Base-by-base conservation (phyloP, 371 early-diverging fungal species). In the Rhizopus arrhizus region DNA sequence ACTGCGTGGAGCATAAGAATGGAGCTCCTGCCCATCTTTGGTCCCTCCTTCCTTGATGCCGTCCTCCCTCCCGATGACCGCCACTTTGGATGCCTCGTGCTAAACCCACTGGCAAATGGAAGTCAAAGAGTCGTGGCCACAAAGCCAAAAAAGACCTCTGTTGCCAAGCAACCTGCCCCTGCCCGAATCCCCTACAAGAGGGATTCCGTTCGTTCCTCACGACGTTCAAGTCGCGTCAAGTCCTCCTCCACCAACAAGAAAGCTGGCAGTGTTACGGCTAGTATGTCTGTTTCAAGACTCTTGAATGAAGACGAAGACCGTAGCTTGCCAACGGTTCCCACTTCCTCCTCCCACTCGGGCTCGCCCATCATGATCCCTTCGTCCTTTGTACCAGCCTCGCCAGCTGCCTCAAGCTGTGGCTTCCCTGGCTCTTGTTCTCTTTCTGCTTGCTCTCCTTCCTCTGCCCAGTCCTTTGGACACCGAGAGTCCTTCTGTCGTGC, bases 1-100 rank as follows among this genome's bases (percentile, higher is more conserved):
- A 84, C 84, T 1, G 85, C 85, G 12, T 86, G 75, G 68, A 68
- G 73, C 35, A 75, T 88, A 33, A 79, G 89, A 13, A 72, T 80
- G n/a, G 84, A 86, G 50, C 68, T 88, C 5, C 72, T 80, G 4
- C 83, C 84, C 28, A 73, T 88, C 36, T 88, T 88, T 66, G 89
- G 89, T 0, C 81, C 80, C 10, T 59, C 65, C 7, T 86, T 88
- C 58, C 70, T 74, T 8, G 61, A 68, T 22, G 83, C 81, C 61
- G 84, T 79, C 35, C 66, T 85, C 8, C 70, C 75, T 15, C 85
- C 88, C 10, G 67, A 64, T 32, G 77, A 84, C 28, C 73, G 76
- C 15, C 82, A 83, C 2, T 84, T 72, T 55, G 77, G 77, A 6
- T 75, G 75, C 56, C 66, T 80, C 3, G 49, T 80, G 38, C 59